Evolutionary conservation across 108 stramenopile species (phyloP).

Genomic region (Mayamaea pseudoterrestris): DNA sequence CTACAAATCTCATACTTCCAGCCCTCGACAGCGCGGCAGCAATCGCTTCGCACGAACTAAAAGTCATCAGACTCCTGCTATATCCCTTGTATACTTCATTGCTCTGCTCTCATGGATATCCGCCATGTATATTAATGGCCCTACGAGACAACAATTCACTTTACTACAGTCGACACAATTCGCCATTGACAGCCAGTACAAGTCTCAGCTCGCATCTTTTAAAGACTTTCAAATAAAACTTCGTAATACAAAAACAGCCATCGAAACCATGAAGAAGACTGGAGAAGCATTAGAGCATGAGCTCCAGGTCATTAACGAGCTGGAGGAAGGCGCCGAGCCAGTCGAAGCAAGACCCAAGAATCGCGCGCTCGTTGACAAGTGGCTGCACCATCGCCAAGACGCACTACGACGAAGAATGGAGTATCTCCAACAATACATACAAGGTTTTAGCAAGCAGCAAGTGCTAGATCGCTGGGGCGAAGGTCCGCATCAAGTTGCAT

Average conservation of each 20-base stretch:
- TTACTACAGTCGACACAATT: too few species aligned
- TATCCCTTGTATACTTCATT: too few species aligned
- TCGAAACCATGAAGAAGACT: background rate
- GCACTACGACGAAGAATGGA: conserved; percentile 16
- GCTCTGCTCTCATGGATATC: too few species aligned
- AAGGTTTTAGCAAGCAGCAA: conserved; percentile 17
- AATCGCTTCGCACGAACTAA: too few species aligned
- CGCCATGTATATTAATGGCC: too few species aligned
- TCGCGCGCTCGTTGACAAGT: conserved; percentile 8
- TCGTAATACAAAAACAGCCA: conserved; percentile 2
- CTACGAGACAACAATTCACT: too few species aligned
- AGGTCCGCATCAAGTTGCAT: conserved; percentile 49
- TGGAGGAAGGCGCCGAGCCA: background rate
- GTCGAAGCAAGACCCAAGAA: background rate
- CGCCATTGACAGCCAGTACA: too few species aligned
- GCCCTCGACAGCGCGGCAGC: too few species aligned
- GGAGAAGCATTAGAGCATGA: background rate
- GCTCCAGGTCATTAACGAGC: background rate
- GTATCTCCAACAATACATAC: conserved; percentile 13
- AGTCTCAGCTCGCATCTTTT: too few species aligned
- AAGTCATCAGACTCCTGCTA: too few species aligned
- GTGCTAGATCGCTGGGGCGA: conserved; percentile 35
- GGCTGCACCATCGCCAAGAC: conserved; percentile 31
- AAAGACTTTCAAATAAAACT: too few species aligned
- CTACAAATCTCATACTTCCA: too few species aligned